Percentiles rank a stretch among this genome's conserved stretches.
phyloP scores from a whole-genome alignment of 352 stramenopile species.

The Phytophthora chlamydospora region DNA sequence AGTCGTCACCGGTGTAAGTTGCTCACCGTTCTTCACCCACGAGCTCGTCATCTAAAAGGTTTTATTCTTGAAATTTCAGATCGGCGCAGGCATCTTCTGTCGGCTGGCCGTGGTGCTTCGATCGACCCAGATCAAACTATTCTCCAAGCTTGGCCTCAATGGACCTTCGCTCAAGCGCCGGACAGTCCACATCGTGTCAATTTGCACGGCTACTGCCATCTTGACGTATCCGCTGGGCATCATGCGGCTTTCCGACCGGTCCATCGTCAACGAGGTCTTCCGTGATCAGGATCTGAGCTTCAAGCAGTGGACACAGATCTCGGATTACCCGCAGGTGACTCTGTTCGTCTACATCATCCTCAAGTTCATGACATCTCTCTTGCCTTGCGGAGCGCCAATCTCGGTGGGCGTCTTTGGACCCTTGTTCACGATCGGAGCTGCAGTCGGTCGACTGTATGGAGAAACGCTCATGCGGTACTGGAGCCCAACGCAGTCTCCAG shows the following conservation, averaged over 20 bases:
- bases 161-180: constrained; percentile 63
- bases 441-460: constrained; percentile 76
- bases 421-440: constrained; percentile 83
- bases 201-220: constrained; percentile 59
- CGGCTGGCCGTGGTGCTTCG: constrained; percentile 58
- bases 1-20: constrained; percentile 71
- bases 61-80: constrained; percentile 31
- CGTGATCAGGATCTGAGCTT: constrained; percentile 70
- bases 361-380: constrained; percentile 79
- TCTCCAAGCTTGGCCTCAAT: constrained; percentile 57
- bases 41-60: not conserved
- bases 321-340: constrained; percentile 69
- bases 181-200: constrained; percentile 65
- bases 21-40: not conserved
- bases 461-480: constrained; percentile 85
- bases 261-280: constrained; percentile 85
- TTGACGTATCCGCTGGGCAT: constrained; percentile 80
- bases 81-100: constrained; percentile 76
- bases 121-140: constrained; percentile 63
- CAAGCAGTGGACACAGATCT: constrained; percentile 70
- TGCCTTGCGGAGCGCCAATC: constrained; percentile 76
- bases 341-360: constrained; percentile 82
- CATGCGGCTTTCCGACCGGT: constrained; percentile 77
- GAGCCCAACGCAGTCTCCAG: constrained; percentile 74
- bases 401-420: constrained; percentile 87